These are phyloP conservation scores for Trichothecium sympodiale DNA, from an alignment of 2,329 filamentous ascomycete genomes.

Conservation along the genomic window DNA sequence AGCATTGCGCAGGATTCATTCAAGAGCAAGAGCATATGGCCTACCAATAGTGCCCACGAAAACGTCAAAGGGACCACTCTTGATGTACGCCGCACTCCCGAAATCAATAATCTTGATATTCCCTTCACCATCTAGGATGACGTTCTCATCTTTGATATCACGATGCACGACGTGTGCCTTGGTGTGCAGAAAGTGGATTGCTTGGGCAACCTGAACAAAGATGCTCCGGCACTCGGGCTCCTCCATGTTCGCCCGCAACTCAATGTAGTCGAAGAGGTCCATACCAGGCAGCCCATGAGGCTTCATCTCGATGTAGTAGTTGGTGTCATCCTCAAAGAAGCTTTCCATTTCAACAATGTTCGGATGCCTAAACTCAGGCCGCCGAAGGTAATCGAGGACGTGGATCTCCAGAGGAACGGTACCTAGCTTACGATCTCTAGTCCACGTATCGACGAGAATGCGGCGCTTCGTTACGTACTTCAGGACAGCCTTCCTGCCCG, in stretches of 20 bases:
- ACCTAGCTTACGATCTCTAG: conserved; percentile 79
- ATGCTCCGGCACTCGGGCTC: conserved; percentile 90
- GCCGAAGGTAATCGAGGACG: conserved; percentile 82
- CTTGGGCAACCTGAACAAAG: conserved; percentile 83
- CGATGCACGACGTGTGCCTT: conserved; percentile 89
- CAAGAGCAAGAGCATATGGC: conserved; percentile 17
- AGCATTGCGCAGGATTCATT: not conserved
- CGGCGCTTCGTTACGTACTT: conserved; percentile 97
- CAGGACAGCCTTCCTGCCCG: conserved; percentile 75
- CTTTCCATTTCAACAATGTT: conserved; percentile 66
- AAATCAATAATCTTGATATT: conserved; percentile 97
- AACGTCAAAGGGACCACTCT: conserved; percentile 95
- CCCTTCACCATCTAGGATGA: conserved; percentile 89
- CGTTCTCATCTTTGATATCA: conserved; percentile 98
- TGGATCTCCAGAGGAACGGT: conserved; percentile 97
- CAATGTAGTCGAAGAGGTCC: conserved; percentile 98
- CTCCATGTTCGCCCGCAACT: conserved; percentile 91
- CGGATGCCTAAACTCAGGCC: conserved; percentile 55
- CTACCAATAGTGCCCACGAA: conserved; percentile 97
- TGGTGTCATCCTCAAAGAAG: conserved; percentile 70
- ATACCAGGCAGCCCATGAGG: conserved; percentile 93
- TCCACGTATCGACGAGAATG: conserved; percentile 98
- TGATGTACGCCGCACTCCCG: conserved; percentile 95
- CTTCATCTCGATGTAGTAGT: conserved; percentile 98
- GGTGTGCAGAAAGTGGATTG: conserved; percentile 82